A percentile compares a stretch with the other conserved stretches of the same genome.
These are phyloP conservation scores for Maudiozyma pseudohumilis DNA, from an alignment of 805 yeast genomes.

Conservation along the genomic window DNA sequence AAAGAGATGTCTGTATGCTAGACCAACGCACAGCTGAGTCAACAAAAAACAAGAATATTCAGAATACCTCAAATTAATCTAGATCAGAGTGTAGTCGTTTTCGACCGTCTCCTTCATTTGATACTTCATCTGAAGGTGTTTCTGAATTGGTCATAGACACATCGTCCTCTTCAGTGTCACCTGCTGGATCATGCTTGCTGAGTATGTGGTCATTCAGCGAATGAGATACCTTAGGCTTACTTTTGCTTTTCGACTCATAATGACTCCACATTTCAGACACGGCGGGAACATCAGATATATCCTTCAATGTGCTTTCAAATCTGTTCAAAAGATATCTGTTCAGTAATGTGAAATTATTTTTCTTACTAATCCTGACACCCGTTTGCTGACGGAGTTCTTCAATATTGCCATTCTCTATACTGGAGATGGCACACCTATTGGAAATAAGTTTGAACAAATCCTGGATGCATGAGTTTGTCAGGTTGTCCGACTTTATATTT, in stretches of 20 bases:
- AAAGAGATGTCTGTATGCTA: no score
- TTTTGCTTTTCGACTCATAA: background rate
- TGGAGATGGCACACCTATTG: slow-evolving; percentile 8
- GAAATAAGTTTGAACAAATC: slow-evolving; percentile 49
- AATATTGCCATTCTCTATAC: background rate
- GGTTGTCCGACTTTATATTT: slow-evolving; percentile 43
- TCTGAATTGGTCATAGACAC: background rate
- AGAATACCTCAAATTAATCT: slow-evolving; percentile 1
- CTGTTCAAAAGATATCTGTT: slow-evolving; percentile 25
- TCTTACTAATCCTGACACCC: slow-evolving; percentile 6
- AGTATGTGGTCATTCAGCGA: background rate
- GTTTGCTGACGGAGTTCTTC: slow-evolving; percentile 1
- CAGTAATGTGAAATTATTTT: slow-evolving; percentile 20
- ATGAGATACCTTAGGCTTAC: background rate
- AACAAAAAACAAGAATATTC: no score
- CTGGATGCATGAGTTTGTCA: slow-evolving; percentile 66
- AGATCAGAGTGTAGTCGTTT: slow-evolving; percentile 4
- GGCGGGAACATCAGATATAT: slow-evolving; percentile 23
- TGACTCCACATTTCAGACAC: slow-evolving; percentile 18
- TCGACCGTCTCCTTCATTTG: background rate
- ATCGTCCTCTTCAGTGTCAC: slow-evolving; percentile 3
- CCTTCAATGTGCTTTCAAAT: slow-evolving; percentile 23
- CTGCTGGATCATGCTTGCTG: background rate
- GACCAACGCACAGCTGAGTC: no score
- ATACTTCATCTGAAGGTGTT: background rate